Percentiles rank a stretch among this genome's conserved stretches.
phyloP scores from a whole-genome alignment of 1,284 basidiomycete genomes.

The Dichomitus squalens region DNA sequence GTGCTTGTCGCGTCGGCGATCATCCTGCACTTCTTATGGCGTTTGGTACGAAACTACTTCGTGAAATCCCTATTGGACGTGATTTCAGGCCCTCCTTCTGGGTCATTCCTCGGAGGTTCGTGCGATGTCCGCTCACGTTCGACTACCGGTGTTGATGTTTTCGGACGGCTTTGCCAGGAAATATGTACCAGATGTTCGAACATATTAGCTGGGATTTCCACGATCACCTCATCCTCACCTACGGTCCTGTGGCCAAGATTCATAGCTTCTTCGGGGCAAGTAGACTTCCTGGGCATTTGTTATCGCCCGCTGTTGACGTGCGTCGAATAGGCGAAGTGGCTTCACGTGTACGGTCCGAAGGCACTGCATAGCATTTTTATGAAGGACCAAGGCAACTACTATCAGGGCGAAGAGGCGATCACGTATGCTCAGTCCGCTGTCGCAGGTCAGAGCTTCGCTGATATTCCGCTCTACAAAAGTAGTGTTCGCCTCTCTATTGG shows the following conservation, averaged over 20 bases:
- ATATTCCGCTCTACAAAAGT: not conserved
- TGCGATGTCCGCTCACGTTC: not conserved
- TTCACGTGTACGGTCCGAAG: slow-evolving; percentile 28
- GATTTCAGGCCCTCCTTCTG: slow-evolving; percentile 25
- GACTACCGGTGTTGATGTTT: not conserved
- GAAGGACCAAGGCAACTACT: slow-evolving; percentile 33
- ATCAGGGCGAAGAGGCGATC: slow-evolving; percentile 9
- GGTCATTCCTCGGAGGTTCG: slow-evolving; percentile 22
- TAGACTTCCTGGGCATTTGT: not conserved
- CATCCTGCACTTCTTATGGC: not conserved
- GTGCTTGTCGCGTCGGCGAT: not conserved
- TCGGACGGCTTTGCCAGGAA: not conserved
- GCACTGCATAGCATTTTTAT: slow-evolving; percentile 32
- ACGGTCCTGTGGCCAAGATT: not conserved
- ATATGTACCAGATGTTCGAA: not conserved
- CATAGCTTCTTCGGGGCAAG: not conserved
- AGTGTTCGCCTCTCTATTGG: not conserved
- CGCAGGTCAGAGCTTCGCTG: not conserved
- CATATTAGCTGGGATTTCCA: slow-evolving; percentile 2
- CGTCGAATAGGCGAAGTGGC: slow-evolving; percentile 12
- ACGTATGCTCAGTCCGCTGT: not conserved
- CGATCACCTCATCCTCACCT: not conserved
- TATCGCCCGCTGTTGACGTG: not conserved
- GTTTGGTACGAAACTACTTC: not conserved
- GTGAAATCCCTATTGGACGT: slow-evolving; percentile 20